These are phyloP conservation scores for Lanmaoa pseudosensibilis DNA, from an alignment of 768 basidiomycete species.

Conservation along the genomic window DNA sequence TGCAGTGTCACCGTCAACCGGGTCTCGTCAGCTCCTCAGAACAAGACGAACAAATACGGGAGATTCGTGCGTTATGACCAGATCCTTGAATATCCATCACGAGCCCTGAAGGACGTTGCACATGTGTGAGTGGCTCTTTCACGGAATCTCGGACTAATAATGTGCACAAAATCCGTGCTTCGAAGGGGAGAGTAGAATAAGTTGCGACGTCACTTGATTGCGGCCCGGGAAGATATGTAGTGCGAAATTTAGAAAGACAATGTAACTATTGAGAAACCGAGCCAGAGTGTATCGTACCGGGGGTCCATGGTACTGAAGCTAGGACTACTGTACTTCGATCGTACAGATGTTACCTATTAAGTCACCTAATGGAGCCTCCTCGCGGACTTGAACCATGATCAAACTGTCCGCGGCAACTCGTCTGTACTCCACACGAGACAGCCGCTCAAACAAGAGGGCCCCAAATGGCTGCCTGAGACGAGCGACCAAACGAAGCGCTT, in stretches of 20 bases:
- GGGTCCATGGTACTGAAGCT: too few species aligned
- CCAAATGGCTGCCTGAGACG: slow-evolving; percentile 10
- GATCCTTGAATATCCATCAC: too few species aligned
- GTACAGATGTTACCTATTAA: neutral
- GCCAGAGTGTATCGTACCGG: neutral
- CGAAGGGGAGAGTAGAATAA: too few species aligned
- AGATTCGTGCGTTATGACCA: too few species aligned
- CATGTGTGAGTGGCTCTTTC: too few species aligned
- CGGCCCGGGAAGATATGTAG: too few species aligned
- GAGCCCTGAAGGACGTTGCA: too few species aligned
- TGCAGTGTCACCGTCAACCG: too few species aligned
- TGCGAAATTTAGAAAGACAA: neutral
- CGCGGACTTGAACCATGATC: slow-evolving; percentile 1
- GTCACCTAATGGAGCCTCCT: neutral
- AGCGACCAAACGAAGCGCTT: neutral
- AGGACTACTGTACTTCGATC: neutral
- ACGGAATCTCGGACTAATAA: neutral
- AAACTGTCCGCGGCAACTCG: slow-evolving; percentile 15
- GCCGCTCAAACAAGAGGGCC: neutral
- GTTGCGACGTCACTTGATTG: too few species aligned
- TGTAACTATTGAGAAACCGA: neutral
- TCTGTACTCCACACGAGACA: neutral
- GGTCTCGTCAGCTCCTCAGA: too few species aligned
- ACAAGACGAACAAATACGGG: too few species aligned
- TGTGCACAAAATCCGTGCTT: too few species aligned